Evolutionary conservation across 768 basidiomycete species (phyloP), one percentile per base, ranked within the genome.

Genomic region (Russula dissimulans): DNA sequence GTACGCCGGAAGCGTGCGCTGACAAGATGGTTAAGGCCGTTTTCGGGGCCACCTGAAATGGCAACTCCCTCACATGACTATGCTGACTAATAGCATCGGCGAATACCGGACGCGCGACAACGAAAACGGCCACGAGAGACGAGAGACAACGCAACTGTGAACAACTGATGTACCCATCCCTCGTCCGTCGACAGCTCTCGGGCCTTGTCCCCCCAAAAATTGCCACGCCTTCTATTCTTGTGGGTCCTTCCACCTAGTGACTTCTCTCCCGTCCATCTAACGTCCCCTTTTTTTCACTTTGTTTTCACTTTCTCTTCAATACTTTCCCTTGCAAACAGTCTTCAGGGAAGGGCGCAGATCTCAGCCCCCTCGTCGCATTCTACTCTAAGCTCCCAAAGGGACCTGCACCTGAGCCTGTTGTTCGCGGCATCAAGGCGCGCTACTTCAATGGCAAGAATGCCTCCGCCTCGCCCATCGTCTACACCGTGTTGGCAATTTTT

Each of bases 331-430:
- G 26, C 4, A 9, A 10, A 18, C 68, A 94, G 92, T 85, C 89
- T 56, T 83, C 89, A 54, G 89, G 86, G 57, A 83, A 88, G 56
- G 91, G 91, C 46, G 83, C 83, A 46, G 84, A 89, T 63, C 87
- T 95, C 55, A 78, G 81, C 59, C 85, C 85, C 36, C 87, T 97
- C 70, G 92, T 97, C 65, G 85, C 91, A 67, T 97, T 97, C 76
- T 98, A 98, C 79, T 93, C 90, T 61, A 95, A 92, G 75, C 83
- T 98, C 52, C 95, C 94, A 65, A 97, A 97, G 73, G 95, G 95
- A 48, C 77, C 83, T 43, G 81, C 84, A 39, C 78, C 89, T 17
- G 70, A 78, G 42, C 76, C 83, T 18, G 76, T 79, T 55, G 75
- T 75, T 56, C 74, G 70, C 59, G 90, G 92, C 22, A 77, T 95